Conservation (phyloP, 306 rosid genomes). For the Rosa persica region DNA sequence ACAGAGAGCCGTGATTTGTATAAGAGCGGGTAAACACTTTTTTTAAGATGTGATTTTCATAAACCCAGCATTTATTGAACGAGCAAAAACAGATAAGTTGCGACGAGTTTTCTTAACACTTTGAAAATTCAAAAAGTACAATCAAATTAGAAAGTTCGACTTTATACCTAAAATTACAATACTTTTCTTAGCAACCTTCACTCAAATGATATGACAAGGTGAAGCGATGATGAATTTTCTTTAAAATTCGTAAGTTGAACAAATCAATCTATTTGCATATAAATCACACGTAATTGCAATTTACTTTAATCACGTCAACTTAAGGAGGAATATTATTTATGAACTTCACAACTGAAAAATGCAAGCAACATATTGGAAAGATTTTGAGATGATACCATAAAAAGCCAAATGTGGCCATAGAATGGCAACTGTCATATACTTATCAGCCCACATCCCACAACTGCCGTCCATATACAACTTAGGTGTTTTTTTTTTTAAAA, state of each 20-base stretch:
- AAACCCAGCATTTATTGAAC: not conserved
- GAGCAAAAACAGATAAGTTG: no score
- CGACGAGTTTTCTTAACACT: not conserved
- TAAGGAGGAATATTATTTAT: no score
- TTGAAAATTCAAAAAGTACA: not conserved
- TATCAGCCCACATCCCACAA: constrained; percentile 2
- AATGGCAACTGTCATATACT: not conserved
- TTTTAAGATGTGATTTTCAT: no score
- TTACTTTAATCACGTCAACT: no score
- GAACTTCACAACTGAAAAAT: not conserved
- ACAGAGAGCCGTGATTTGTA: no score
- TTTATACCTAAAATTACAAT: not conserved
- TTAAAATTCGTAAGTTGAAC: no score
- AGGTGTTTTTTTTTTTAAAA: no score
- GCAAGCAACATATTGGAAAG: no score
- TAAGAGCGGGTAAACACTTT: no score
- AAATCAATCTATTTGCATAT: no score
- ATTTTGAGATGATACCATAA: not conserved
- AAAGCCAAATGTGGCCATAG: not conserved
- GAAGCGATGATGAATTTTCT: not conserved
- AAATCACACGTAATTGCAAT: not conserved
- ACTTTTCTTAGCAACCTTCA: not conserved
- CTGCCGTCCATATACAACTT: not conserved
- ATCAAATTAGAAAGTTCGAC: not conserved
- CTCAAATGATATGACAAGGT: not conserved